Evolutionary conservation across 2,329 filamentous ascomycete species (phyloP).

Genomic region (Aspergillus candidus): DNA sequence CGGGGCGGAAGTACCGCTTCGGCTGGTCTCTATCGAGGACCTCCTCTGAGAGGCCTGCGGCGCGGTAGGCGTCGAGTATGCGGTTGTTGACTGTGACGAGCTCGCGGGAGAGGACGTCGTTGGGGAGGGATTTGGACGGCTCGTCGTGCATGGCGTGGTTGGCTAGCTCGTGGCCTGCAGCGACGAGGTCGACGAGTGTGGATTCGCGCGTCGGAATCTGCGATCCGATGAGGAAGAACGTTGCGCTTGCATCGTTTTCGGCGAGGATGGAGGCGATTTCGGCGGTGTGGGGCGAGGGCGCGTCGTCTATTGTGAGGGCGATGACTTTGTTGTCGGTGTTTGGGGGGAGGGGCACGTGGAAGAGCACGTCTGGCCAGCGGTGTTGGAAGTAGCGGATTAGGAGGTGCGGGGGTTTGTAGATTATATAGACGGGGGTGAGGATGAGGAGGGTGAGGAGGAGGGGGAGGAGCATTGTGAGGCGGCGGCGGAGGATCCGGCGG

Average conservation of each 20-base stretch:
- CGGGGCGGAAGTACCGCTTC: constrained; percentile 70
- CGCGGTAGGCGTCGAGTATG: constrained; percentile 53
- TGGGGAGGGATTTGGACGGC: constrained; percentile 57
- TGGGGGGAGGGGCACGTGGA: constrained; percentile 52
- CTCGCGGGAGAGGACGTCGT: constrained; percentile 56
- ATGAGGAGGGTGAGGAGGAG: constrained; percentile 24
- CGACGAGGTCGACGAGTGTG: constrained; percentile 53
- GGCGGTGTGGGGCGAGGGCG: constrained; percentile 64
- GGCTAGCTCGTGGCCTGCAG: constrained; percentile 63
- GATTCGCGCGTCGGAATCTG: constrained; percentile 58
- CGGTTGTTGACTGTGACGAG: constrained; percentile 58
- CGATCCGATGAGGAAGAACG: constrained; percentile 81
- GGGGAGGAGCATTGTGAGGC: constrained; percentile 33
- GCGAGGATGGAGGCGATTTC: constrained; percentile 65
- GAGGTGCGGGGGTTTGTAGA: constrained; percentile 74
- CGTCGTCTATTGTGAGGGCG: constrained; percentile 82
- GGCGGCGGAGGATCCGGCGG: constrained; percentile 14
- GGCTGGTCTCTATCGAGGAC: constrained; percentile 27
- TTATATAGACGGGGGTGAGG: constrained; percentile 52
- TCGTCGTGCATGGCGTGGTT: constrained; percentile 91
- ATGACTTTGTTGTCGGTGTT: constrained; percentile 53
- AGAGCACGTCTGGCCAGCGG: constrained; percentile 73
- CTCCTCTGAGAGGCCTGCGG: constrained; percentile 14
- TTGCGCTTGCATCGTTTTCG: constrained; percentile 63
- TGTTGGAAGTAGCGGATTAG: constrained; percentile 65